Evolutionary conservation across 306 rosid genomes (phyloP).

Genomic region (Lagenaria siceraria): DNA sequence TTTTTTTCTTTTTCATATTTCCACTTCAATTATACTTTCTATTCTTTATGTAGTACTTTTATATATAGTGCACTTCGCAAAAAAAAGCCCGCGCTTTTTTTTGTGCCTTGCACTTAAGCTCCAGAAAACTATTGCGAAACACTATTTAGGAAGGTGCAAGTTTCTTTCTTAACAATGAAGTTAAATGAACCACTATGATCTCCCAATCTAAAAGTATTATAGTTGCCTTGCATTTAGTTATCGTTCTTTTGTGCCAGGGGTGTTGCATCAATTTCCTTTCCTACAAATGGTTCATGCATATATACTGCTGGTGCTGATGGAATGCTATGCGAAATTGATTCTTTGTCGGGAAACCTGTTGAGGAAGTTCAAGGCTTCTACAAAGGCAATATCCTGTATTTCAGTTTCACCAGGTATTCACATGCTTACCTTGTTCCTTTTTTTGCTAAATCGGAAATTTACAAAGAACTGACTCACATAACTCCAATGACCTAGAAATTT

Average conservation of each 20-base stretch:
- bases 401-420: constrained; percentile 61
- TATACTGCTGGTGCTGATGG: constrained; percentile 88
- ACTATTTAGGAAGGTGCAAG: background rate
- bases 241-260: constrained; percentile 44
- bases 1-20: too few relatives aligned
- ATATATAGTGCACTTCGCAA: too few relatives aligned
- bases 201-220: background rate
- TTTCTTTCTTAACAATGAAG: background rate
- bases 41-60: too few relatives aligned
- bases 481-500: too few relatives aligned
- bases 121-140: too few relatives aligned
- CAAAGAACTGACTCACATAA: background rate
- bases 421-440: constrained; percentile 8
- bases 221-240: background rate
- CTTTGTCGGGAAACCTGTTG: constrained; percentile 55
- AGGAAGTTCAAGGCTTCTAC: constrained; percentile 75
- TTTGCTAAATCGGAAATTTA: background rate
- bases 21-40: too few relatives aligned
- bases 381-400: constrained; percentile 63
- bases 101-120: too few relatives aligned
- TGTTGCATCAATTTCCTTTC: constrained; percentile 60
- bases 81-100: too few relatives aligned
- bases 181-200: background rate
- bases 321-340: constrained; percentile 57
- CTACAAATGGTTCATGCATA: constrained; percentile 33